Evolutionary conservation across 2,329 filamentous ascomycete species (phyloP).

Genomic region (Helminthosporium solani): DNA sequence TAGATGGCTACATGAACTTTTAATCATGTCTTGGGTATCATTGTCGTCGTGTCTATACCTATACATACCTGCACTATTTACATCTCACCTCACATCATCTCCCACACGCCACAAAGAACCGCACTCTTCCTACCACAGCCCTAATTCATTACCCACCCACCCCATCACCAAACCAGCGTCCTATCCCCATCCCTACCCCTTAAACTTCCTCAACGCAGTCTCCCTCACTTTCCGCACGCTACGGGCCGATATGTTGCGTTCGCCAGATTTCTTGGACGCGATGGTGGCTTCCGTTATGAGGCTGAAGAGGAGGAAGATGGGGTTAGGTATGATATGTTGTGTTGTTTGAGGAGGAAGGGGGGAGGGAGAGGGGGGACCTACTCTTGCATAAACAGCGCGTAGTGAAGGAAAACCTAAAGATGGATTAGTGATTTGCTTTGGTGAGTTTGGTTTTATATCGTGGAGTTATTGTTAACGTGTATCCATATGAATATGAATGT

Average conservation of each 20-base stretch:
- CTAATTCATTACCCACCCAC: no score
- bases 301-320: conserved; percentile 45
- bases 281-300: conserved; percentile 79
- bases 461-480: no score
- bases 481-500: no score
- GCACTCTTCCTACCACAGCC: not conserved
- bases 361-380: conserved; percentile 38
- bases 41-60: no score
- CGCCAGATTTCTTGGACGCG: conserved; percentile 70
- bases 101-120: no score
- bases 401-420: conserved; percentile 76
- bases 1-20: no score
- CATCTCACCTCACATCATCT: no score
- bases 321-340: not conserved
- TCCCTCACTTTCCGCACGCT: conserved; percentile 76
- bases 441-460: not conserved
- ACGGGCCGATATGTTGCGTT: conserved; percentile 71
- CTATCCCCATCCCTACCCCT: no score
- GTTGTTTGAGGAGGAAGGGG: not conserved
- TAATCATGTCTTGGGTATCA: no score
- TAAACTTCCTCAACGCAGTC: conserved; percentile 46
- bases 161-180: no score
- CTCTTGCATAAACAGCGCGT: conserved; percentile 76
- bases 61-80: no score
- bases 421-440: not conserved